Evolutionary conservation across 1,284 basidiomycete species (phyloP).

Genomic region (Cutaneotrichosporon cavernicola): DNA sequence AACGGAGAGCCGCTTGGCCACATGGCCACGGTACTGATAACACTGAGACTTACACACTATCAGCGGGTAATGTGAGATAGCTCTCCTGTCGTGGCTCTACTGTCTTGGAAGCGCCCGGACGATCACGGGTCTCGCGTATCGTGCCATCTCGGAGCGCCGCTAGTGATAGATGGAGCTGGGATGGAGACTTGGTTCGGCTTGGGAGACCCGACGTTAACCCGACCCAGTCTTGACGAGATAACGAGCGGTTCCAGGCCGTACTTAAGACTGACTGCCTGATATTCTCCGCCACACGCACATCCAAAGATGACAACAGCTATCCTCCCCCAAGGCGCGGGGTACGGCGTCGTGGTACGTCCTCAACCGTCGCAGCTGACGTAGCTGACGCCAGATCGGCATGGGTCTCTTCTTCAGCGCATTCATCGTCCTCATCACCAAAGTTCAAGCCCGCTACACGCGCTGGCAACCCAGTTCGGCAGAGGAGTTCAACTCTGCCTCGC

Average conservation of each 20-base stretch:
- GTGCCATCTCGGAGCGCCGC: background rate
- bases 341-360: conserved; percentile 70
- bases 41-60: background rate
- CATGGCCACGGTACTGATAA: background rate
- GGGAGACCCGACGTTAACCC: background rate
- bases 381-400: conserved; percentile 59
- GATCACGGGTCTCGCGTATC: background rate
- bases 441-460: conserved; percentile 46
- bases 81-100: no score
- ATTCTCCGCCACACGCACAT: background rate
- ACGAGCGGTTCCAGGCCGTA: no score
- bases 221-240: background rate
- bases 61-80: background rate
- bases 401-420: conserved; percentile 77
- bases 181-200: background rate
- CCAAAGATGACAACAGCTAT: background rate
- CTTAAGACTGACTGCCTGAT: background rate
- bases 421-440: conserved; percentile 58
- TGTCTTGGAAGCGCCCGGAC: no score
- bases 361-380: background rate
- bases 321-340: conserved; percentile 63
- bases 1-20: background rate
- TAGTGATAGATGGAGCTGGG: background rate
- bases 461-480: conserved; percentile 56
- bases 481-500: conserved; percentile 73